A percentile compares a stretch with the other conserved stretches of the same genome.
Conservation (phyloP, 2,329 filamentous ascomycete species). For the Hirsutella thompsonii region DNA sequence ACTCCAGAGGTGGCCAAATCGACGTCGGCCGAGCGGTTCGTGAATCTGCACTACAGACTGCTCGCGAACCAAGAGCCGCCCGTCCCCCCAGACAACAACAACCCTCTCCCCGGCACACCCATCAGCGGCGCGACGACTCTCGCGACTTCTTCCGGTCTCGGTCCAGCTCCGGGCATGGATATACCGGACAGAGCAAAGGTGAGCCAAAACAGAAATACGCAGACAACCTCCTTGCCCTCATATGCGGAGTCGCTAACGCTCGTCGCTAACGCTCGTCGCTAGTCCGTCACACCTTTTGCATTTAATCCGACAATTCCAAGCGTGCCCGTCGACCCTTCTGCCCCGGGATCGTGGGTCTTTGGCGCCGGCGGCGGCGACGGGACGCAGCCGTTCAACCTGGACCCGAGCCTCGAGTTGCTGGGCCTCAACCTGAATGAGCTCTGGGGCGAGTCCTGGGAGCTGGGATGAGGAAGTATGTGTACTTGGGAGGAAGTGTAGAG, state of each 20-base stretch:
- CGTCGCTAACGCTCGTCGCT: conserved; percentile 9
- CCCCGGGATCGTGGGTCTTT: conserved; percentile 20
- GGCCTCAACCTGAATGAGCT: conserved; percentile 42
- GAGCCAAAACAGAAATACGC: too few species aligned
- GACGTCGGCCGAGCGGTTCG: conserved; percentile 44
- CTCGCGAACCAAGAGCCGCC: conserved; percentile 39
- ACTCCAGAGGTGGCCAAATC: conserved; percentile 44
- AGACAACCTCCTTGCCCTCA: too few species aligned
- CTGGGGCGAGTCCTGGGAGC: conserved; percentile 38
- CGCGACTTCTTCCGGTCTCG: conserved; percentile 10
- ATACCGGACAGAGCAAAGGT: conserved; percentile 27
- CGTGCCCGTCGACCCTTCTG: conserved; percentile 20
- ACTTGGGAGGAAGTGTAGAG: too few species aligned
- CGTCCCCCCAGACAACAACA: conserved; percentile 17
- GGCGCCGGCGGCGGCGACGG: conserved; percentile 12
- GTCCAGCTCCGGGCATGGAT: conserved; percentile 17
- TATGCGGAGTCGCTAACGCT: not conserved
- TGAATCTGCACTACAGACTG: conserved; percentile 44
- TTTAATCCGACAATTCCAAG: conserved; percentile 22
- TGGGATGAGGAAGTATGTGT: conserved; percentile 22
- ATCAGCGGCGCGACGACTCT: conserved; percentile 9
- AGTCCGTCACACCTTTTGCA: conserved; percentile 30
- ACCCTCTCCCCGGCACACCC: conserved; percentile 5
- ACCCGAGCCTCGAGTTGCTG: conserved; percentile 39
- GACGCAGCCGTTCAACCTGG: conserved; percentile 31